phyloP scores from a whole-genome alignment of 129 eudicot species.

The Flaveria brownii region DNA sequence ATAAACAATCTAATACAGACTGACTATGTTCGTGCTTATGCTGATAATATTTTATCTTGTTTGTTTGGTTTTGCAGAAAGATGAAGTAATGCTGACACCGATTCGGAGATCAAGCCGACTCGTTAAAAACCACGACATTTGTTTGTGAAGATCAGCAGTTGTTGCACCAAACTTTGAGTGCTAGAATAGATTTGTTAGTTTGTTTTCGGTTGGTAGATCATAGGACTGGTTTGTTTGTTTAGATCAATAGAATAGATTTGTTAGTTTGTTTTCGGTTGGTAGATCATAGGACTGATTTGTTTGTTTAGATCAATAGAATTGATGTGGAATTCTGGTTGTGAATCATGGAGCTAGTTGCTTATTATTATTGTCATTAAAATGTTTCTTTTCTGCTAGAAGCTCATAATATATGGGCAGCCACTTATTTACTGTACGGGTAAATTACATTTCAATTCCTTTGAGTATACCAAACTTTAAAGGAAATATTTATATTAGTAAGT shows the following conservation, averaged over 20 bases:
- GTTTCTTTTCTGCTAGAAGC: not conserved
- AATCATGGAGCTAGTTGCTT: not conserved
- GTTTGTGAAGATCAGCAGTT: constrained; percentile 34
- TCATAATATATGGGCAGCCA: no score
- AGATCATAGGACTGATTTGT: no score
- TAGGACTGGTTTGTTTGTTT: no score
- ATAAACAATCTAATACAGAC: no score
- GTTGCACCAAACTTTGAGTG: constrained; percentile 30
- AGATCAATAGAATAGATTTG: constrained; percentile 5
- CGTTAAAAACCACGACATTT: constrained; percentile 40
- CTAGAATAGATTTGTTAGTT: constrained; percentile 24
- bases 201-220: constrained; percentile 6
- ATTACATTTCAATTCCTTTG: no score
- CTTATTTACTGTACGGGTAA: no score
- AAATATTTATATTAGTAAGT: no score
- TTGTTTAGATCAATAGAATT: not conserved
- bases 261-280: constrained; percentile 29
- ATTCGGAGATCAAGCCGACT: constrained; percentile 90
- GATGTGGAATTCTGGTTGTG: not conserved
- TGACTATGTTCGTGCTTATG: not conserved
- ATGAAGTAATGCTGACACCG: constrained; percentile 77
- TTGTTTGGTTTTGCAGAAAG: constrained; percentile 57
- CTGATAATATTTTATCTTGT: constrained; percentile 9
- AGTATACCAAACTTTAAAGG: no score
- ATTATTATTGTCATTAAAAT: not conserved